Evolutionary conservation across 2,329 filamentous ascomycete genomes (phyloP), one percentile per base, ranked within the genome.

Genomic region (Claviceps sp.): DNA sequence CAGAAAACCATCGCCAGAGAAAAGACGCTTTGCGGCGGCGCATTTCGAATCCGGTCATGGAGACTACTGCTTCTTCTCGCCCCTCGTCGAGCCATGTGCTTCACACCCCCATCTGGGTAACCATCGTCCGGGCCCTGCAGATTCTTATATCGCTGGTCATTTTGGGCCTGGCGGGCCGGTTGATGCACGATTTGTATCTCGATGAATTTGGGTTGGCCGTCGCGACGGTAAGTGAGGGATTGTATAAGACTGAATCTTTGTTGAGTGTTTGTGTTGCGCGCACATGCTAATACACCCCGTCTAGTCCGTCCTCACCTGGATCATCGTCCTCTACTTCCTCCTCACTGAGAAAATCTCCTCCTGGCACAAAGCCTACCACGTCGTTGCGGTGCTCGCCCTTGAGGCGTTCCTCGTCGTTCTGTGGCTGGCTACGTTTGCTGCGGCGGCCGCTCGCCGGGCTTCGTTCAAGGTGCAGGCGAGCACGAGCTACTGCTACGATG

Each of bases 221-320:
- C 30, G 68, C 67, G 41, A 65, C 67, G 49, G 72, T 73, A 66
- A 30, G 72, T 73, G 66, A 30, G 43, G 19, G 17, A 5, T 6
- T 13, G 41, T 43, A 43, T 7, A 22, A 14, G 41, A 30, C 3
- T 10, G 10, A 3, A 30, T 30, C 30, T 30, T 11, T 30, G 10
- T 30, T 11, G 30, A 1, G 30, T 30, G 30, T 30, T 30, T 10
- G 30, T 30, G 8, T 30, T 30, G 30, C 8, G 10, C 10, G 10
- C 8, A 30, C 30, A 17, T 14, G 30, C 58, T 55, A 50, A 55
- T 50, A 46, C 24, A 50, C 34, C 39, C 3, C 41, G 41, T 42
- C 1, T 39, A 75, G 73, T 60, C 65, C 16, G 50, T 76, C 55
- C 64, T 76, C 56, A 75, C 73, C 24, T 75, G 72, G 71, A 48